Evolutionary conservation across 1,139 yeast species (phyloP), one percentile per base, ranked within the genome.

Genomic region (Geotrichum klebahnii): DNA sequence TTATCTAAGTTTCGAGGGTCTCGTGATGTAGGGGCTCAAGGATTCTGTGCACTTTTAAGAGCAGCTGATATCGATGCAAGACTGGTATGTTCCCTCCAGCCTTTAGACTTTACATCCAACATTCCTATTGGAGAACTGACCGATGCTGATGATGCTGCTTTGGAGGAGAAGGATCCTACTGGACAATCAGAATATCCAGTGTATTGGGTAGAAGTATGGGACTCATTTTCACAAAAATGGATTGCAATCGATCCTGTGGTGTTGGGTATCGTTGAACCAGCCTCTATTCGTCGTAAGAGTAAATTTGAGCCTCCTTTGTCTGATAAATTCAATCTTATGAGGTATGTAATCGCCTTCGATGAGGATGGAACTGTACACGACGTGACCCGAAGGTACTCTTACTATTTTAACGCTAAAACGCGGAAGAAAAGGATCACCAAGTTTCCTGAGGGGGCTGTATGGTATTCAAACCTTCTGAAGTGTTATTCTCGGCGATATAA

Each of bases 151-250:
- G 36, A 47, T 9, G 43, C 43, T 12, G 41, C 24, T 10, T 37
- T n/a, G 16, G 14, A 20, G 12, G 12, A 10, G 17, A 41, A 34
- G 8, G 54, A 50, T 54, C 46, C 46, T 6, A 26, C 37, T 6
- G 38, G 17, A 9, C 67, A 67, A 19, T 70, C 79, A 0, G 61
- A 65, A 3, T 82, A 71, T 61, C 97, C 97, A 0, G 74, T 88
- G 0, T 88, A 84, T 62, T 92, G 98, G 98, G 82, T 81, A 14
- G 99, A 92, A 65, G 96, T 86, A 0, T 92, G 96, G 95, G 92
- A 92, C 64, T 76, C 76, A 46, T 79, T 76, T 53, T 68, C 80
- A 3, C 76, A 80, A 53, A 78, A 76, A 54, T 90, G 97, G 95
- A 76, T 88, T n/a, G 80, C 95, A 3, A 74, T 89, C 1, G 97